Percentiles rank a stretch among this genome's conserved stretches.
Conservation (phyloP, 345 rosid species). For the Eutrema yunnanense region DNA sequence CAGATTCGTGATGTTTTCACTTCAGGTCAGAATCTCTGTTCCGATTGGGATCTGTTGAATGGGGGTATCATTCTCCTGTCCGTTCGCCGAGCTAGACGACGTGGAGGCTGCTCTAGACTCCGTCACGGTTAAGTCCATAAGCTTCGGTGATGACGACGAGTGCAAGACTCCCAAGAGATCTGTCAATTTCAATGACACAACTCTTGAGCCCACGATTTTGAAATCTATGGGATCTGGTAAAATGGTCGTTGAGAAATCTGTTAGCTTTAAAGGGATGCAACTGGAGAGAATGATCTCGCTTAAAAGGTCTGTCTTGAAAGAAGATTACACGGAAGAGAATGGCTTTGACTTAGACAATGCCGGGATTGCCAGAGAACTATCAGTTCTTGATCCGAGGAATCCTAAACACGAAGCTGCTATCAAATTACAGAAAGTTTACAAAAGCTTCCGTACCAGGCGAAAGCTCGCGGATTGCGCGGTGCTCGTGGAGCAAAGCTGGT, state of each 20-base stretch:
- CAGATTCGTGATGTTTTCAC: conserved; percentile 17
- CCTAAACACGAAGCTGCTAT: conserved; percentile 83
- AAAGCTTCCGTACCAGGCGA: conserved; percentile 90
- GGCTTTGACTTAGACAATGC: conserved; percentile 11
- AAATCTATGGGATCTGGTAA: conserved; percentile 68
- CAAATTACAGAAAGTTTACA: conserved; percentile 83
- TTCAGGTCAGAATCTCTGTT: conserved; percentile 22
- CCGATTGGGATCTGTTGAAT: conserved; percentile 34
- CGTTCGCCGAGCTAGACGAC: conserved; percentile 51
- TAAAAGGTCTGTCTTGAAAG: conserved; percentile 21
- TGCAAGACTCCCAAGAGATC: conserved; percentile 58
- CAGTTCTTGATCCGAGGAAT: conserved; percentile 40
- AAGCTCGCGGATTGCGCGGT: conserved; percentile 96
- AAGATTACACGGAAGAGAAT: conserved; percentile 9
- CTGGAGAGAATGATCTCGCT: conserved; percentile 46
- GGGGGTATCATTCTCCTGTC: conserved; percentile 64
- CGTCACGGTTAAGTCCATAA: conserved; percentile 62
- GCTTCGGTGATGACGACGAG: conserved; percentile 58
- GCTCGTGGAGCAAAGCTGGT: conserved; percentile 90
- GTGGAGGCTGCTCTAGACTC: conserved; percentile 61
- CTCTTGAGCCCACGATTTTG: conserved; percentile 53
- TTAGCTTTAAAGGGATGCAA: conserved; percentile 65
- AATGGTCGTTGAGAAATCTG: conserved; percentile 69
- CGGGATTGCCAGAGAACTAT: conserved; percentile 19
- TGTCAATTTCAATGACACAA: conserved; percentile 48